Percentiles rank a stretch among this genome's conserved stretches.
Conservation (phyloP, 306 rosid genomes). For the Acacia confusa region DNA sequence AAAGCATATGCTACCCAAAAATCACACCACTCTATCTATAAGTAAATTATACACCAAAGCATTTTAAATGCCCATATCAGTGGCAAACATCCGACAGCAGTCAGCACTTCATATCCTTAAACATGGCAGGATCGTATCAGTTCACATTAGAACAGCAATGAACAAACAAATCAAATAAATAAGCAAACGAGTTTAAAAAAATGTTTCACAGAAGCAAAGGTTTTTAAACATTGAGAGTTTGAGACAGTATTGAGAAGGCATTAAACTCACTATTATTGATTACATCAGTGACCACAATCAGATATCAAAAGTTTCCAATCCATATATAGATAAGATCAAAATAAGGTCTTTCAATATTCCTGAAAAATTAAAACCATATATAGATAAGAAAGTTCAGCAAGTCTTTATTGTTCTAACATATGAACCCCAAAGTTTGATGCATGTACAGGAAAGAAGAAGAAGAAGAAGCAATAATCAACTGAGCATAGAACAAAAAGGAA, state of each 20-base stretch:
- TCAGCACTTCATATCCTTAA: not conserved
- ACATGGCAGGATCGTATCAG: not conserved
- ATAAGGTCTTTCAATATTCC: not conserved
- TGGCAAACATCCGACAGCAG: not conserved
- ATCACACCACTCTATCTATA: not conserved
- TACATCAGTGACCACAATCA: not conserved
- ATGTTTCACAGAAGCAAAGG: not conserved
- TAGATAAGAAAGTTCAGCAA: slow-evolving; percentile 54
- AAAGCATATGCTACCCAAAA: too few relatives aligned
- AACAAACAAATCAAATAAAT: not conserved
- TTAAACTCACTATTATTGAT: not conserved
- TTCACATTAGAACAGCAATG: not conserved
- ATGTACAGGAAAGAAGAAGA: not conserved
- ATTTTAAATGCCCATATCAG: not conserved
- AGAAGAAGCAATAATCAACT: not conserved
- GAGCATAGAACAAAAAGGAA: not conserved
- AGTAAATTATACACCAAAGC: not conserved
- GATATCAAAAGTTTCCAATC: not conserved
- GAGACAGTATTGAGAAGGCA: not conserved
- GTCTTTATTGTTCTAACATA: slow-evolving; percentile 51
- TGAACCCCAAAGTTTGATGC: not conserved
- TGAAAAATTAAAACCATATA: not conserved
- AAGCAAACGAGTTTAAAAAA: not conserved
- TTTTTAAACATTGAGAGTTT: not conserved
- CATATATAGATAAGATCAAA: not conserved